Evolutionary conservation across 108 stramenopile genomes (phyloP), one percentile per base, ranked within the genome.

Genomic region (Fragilariopsis cylindrus): DNA sequence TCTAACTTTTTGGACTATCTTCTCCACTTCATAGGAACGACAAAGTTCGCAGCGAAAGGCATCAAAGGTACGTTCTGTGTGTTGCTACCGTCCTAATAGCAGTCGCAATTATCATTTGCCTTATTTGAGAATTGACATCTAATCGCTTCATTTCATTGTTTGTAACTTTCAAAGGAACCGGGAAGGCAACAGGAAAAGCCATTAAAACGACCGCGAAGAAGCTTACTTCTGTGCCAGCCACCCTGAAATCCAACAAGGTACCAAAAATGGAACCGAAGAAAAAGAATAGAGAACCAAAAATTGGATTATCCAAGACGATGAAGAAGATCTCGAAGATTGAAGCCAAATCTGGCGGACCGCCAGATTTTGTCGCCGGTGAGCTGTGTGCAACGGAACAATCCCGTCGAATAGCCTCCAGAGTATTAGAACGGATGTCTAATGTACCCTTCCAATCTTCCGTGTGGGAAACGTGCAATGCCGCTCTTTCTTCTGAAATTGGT

Each of bases 371-470:
- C 52, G 88, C 92, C 39, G 89, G 87, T 12, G 88, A 90, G 69
- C 79, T 91, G 9, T 77, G 78, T 56, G 81, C 90, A 16, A 87
- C 87, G 13, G 92, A 93, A 52, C 85, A 87, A 53, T 89, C 84
- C 4, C 83, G 88, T 60, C 82, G 88, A 39, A 91, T 82, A 49
- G 86, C 88, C 2, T 91, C 90, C 3, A 78, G 87, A 16, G 81
- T 94, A 62, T 69, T 94, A 30, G 71, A 76, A 7, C 76, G 79
- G 48, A 85, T 91, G 76, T 90, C 89, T 15, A 78, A 71, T 16
- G 68, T 85, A 12, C 67, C 81, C 11, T 65, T 74, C 1, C 65
- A 82, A 11, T 65, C 87, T 54, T 65, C 75, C 6, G 55, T 43
- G 19, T 77, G 77, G 58, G 41, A 70, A 48, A 70, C 50, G 16